Conservation (phyloP, 495 filamentous ascomycete genomes). For the Aspergillus steynii region DNA sequence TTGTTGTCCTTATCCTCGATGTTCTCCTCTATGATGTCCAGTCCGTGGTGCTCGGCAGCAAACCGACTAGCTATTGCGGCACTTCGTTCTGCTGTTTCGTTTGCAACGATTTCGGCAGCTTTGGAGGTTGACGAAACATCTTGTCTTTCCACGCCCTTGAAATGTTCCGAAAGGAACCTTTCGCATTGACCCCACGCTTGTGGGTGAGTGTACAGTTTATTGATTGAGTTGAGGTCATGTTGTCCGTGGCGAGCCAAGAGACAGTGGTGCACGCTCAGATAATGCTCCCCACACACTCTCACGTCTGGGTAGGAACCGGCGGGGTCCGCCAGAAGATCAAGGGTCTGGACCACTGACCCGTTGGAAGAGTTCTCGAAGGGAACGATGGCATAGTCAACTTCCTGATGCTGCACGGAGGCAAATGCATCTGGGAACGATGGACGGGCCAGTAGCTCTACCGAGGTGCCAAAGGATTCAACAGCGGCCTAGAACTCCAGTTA, state of each 20-base stretch:
- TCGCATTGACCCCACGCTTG: conserved; percentile 94
- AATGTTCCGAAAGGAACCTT: conserved; percentile 63
- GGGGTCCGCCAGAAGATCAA: conserved; percentile 84
- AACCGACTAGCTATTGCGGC: conserved; percentile 77
- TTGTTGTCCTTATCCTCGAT: conserved; percentile 88
- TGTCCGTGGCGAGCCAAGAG: conserved; percentile 59
- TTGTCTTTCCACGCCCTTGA: conserved; percentile 71
- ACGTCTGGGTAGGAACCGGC: conserved; percentile 59
- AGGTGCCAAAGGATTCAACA: conserved; percentile 57
- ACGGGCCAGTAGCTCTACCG: conserved; percentile 57
- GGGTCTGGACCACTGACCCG: conserved; percentile 82
- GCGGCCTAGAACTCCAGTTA: conserved; percentile 57
- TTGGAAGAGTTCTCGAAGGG: conserved; percentile 97
- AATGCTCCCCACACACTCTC: conserved; percentile 75
- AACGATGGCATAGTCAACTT: conserved; percentile 72
- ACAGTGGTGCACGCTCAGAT: conserved; percentile 83
- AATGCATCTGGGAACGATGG: conserved; percentile 73
- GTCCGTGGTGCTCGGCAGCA: conserved; percentile 65
- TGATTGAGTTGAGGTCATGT: conserved; percentile 34
- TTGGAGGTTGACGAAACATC: conserved; percentile 86
- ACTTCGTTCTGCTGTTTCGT: conserved; percentile 54
- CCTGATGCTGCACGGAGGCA: conserved; percentile 65
- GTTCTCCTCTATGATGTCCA: conserved; percentile 67
- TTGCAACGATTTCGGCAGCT: conserved; percentile 73
- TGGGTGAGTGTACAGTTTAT: conserved; percentile 79